These are phyloP conservation scores for Penicillium freii DNA, from an alignment of 2,329 filamentous ascomycete genomes.

Conservation along the genomic window DNA sequence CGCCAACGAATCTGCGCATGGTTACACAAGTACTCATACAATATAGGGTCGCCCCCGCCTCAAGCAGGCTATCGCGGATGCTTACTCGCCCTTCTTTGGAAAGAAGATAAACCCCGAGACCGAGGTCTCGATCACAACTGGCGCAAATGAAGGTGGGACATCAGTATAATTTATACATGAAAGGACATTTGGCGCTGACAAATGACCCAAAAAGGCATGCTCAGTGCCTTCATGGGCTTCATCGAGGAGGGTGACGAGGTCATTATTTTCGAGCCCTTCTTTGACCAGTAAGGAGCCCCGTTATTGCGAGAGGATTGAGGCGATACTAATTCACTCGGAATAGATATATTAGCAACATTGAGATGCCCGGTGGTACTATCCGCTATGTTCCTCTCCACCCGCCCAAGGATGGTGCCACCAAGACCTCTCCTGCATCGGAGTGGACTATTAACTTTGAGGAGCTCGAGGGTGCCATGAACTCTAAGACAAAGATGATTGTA, in stretches of 20 bases:
- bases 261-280: conserved; percentile 97
- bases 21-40: conserved; percentile 8
- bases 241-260: conserved; percentile 93
- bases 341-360: conserved; percentile 92
- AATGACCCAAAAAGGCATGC: conserved; percentile 61
- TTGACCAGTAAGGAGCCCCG: conserved; percentile 70
- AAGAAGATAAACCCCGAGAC: conserved; percentile 79
- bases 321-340: neutral
- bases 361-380: conserved; percentile 94
- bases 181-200: conserved; percentile 3
- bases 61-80: conserved; percentile 87
- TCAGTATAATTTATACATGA: neutral
- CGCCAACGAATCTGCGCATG: neutral
- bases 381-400: conserved; percentile 95
- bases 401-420: conserved; percentile 71
- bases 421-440: conserved; percentile 79
- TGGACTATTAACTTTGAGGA: conserved; percentile 85
- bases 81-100: conserved; percentile 88
- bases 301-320: neutral
- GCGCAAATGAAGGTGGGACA: conserved; percentile 49
- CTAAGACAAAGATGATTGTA: conserved; percentile 94
- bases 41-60: conserved; percentile 74
- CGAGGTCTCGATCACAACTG: conserved; percentile 90
- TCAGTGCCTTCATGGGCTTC: conserved; percentile 97
- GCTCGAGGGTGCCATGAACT: conserved; percentile 76